phyloP scores from a whole-genome alignment of 2,329 filamentous ascomycete genomes.

The Hymenoscyphus repandus region DNA sequence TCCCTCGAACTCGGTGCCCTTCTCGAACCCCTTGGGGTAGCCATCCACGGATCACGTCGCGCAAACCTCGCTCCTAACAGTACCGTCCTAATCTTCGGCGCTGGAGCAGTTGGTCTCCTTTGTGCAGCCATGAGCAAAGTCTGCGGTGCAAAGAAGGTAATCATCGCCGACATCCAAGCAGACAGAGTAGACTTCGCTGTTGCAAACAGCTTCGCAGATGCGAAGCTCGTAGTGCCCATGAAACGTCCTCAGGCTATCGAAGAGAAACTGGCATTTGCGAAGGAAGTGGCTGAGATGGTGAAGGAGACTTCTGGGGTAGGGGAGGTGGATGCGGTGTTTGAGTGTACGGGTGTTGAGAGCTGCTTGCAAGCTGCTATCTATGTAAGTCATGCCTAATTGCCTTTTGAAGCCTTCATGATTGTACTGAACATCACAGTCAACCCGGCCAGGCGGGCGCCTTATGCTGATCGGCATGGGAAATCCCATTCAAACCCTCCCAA shows the following conservation, averaged over 20 bases:
- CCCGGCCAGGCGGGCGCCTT: conserved; percentile 26
- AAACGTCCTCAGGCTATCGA: conserved; percentile 26
- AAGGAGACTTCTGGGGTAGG: conserved; percentile 50
- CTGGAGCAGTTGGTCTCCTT: conserved; percentile 80
- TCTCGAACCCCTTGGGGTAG: conserved; percentile 85
- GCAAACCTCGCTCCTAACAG: conserved; percentile 76
- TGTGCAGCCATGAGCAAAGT: conserved; percentile 42
- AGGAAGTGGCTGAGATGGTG: conserved; percentile 27
- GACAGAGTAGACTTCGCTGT: conserved; percentile 76
- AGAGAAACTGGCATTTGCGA: conserved; percentile 33
- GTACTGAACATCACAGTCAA: conserved; percentile 42
- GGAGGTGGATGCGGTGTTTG: conserved; percentile 63
- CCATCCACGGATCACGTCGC: conserved; percentile 80
- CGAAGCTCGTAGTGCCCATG: conserved; percentile 29
- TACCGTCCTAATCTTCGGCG: conserved; percentile 82
- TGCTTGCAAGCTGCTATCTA: conserved; percentile 54
- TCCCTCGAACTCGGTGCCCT: conserved; percentile 85
- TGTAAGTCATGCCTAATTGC: conserved; percentile 66
- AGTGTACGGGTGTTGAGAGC: conserved; percentile 53
- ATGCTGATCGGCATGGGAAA: conserved; percentile 71
- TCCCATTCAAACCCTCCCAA: conserved; percentile 63
- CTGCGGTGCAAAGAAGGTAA: conserved; percentile 79
- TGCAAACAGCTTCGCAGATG: conserved; percentile 29
- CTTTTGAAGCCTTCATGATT: too few relatives aligned
- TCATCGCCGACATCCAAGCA: conserved; percentile 92